A percentile compares a stretch with the other conserved stretches of the same genome.
Conservation (phyloP, 345 rosid species). For the Syzygium aromaticum region DNA sequence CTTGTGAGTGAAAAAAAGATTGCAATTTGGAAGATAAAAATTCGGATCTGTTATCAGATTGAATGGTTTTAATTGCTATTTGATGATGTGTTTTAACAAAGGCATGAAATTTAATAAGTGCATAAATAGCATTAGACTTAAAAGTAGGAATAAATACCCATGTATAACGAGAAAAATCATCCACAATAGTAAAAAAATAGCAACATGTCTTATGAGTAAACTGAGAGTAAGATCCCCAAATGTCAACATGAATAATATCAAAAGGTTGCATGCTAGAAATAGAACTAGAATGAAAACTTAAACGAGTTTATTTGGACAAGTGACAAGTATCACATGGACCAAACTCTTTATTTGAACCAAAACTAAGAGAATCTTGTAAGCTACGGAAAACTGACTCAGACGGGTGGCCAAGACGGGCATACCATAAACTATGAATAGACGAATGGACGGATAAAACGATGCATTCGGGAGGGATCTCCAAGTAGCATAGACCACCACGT, state of each 20-base stretch:
- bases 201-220: background rate
- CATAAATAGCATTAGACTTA: background rate
- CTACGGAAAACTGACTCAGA: too few relatives aligned
- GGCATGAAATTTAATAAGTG: background rate
- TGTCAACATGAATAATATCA: background rate
- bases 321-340: background rate
- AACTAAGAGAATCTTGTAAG: background rate
- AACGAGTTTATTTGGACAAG: background rate
- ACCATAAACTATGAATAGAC: too few relatives aligned
- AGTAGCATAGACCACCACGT: too few relatives aligned
- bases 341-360: background rate
- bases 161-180: background rate
- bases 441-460: too few relatives aligned
- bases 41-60: background rate
- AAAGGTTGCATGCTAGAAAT: background rate
- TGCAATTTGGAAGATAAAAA: background rate
- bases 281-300: background rate
- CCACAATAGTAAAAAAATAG: background rate
- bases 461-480: too few relatives aligned
- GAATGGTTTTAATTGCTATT: background rate
- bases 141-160: background rate
- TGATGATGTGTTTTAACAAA: background rate
- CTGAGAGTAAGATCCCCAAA: background rate
- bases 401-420: too few relatives aligned
- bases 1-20: background rate